Conservation (phyloP, 176 grass and related monocot species). For the Zizania latifolia region DNA sequence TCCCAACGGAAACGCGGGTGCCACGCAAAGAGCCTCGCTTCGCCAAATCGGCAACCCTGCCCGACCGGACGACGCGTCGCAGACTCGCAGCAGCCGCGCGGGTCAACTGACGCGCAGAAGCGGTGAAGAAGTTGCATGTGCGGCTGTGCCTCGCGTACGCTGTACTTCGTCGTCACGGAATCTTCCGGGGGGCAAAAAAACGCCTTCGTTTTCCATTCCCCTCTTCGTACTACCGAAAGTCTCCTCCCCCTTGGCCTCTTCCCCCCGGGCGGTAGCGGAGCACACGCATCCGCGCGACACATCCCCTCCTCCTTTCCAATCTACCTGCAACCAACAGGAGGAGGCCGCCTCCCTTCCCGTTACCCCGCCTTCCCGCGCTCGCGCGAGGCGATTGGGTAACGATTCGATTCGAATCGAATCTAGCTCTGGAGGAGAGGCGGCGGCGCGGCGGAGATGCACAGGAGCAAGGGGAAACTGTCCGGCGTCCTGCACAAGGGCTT, state of each 20-base stretch:
- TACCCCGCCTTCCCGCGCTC: too few species aligned
- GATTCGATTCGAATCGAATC: constrained; percentile 19
- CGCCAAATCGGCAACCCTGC: too few species aligned
- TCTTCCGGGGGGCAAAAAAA: neutral
- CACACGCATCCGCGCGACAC: neutral
- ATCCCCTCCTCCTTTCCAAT: too few species aligned
- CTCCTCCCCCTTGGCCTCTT: neutral
- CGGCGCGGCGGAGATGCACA: constrained; percentile 32
- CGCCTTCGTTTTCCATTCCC: neutral
- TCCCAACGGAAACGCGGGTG: too few species aligned
- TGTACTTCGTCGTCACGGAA: neutral
- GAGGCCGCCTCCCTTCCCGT: too few species aligned
- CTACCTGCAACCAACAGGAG: too few species aligned
- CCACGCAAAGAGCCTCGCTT: too few species aligned
- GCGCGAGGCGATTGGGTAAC: too few species aligned
- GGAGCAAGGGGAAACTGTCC: constrained; percentile 57
- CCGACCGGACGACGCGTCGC: too few species aligned
- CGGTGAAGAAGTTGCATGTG: neutral
- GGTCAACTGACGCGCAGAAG: neutral
- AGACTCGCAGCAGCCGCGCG: too few species aligned
- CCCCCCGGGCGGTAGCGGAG: neutral
- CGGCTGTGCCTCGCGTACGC: neutral
- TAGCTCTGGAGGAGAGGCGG: neutral
- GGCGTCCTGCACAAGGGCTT: constrained; percentile 83
- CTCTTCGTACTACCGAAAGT: neutral